Conservation (phyloP, 495 filamentous ascomycete genomes). For the Lasiosphaeris hirsuta region DNA sequence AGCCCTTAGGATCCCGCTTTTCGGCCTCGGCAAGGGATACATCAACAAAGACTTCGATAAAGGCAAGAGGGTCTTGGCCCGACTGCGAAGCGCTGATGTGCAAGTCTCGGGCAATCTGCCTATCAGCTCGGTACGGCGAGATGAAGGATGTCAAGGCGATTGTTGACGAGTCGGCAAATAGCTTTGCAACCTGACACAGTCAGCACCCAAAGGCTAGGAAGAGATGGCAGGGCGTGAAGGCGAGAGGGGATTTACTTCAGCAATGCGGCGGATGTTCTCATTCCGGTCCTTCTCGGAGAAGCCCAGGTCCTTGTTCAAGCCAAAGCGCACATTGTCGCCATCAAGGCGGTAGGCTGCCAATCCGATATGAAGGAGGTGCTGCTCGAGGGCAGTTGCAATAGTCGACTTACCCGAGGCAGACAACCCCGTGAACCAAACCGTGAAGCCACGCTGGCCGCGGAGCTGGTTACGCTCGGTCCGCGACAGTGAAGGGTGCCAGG, state of each 20-base stretch:
- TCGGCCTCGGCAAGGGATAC: constrained; percentile 88
- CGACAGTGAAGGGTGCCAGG: constrained; percentile 90
- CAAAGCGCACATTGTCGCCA: constrained; percentile 98
- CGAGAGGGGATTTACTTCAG: constrained; percentile 55
- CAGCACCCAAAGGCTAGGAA: background rate
- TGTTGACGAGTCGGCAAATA: constrained; percentile 86
- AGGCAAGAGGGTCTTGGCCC: constrained; percentile 63
- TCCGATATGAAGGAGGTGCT: constrained; percentile 82
- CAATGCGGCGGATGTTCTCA: constrained; percentile 96
- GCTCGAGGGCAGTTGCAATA: constrained; percentile 91
- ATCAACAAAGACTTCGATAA: constrained; percentile 91
- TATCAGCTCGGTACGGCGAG: constrained; percentile 85
- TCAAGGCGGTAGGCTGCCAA: constrained; percentile 88
- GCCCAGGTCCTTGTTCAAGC: constrained; percentile 93
- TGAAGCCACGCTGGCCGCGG: constrained; percentile 84
- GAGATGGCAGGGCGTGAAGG: background rate
- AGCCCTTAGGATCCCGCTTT: constrained; percentile 89
- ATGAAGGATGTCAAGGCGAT: constrained; percentile 96
- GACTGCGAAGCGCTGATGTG: constrained; percentile 56
- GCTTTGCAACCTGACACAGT: constrained; percentile 70
- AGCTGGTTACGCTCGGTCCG: constrained; percentile 75
- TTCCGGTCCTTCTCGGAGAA: constrained; percentile 90
- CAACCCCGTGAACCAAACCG: constrained; percentile 96
- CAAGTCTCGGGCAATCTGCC: constrained; percentile 72
- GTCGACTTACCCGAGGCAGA: constrained; percentile 96